These are phyloP conservation scores for Tolypocladium cylindrosporum DNA, from an alignment of 2,329 filamentous ascomycete genomes.

Conservation along the genomic window DNA sequence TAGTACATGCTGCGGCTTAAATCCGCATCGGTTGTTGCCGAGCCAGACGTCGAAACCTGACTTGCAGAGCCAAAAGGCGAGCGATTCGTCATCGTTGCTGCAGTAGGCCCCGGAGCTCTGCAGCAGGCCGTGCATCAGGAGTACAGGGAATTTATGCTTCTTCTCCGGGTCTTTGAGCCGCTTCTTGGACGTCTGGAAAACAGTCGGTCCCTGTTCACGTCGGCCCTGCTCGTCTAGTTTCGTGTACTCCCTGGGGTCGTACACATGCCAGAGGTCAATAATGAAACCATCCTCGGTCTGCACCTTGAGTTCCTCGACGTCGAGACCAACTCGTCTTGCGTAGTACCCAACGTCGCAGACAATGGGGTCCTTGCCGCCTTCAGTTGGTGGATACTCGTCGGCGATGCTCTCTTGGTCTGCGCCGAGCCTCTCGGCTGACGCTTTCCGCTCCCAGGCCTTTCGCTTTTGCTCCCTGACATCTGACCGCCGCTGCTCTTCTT, in stretches of 20 bases:
- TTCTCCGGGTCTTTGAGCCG: conserved; percentile 24
- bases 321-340: conserved; percentile 75
- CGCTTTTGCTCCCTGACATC: conserved; percentile 47
- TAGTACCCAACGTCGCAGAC: conserved; percentile 78
- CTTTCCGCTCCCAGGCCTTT: conserved; percentile 49
- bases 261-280: conserved; percentile 81
- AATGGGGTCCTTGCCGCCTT: conserved; percentile 71
- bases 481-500: conserved; percentile 58
- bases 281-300: conserved; percentile 93
- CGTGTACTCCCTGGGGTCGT: conserved; percentile 66
- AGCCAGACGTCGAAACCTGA: conserved; percentile 92
- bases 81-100: conserved; percentile 77
- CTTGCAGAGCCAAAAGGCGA: conserved; percentile 89
- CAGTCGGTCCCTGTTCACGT: conserved; percentile 44
- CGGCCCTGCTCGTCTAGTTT: conserved; percentile 39
- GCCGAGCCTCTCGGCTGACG: conserved; percentile 21
- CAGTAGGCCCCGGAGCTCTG: conserved; percentile 86
- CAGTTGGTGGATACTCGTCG: conserved; percentile 60
- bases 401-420: conserved; percentile 32
- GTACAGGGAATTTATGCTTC: conserved; percentile 60
- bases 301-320: conserved; percentile 73
- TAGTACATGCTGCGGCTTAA: conserved; percentile 63
- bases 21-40: conserved; percentile 86
- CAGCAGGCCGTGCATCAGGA: conserved; percentile 80
- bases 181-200: conserved; percentile 41